Evolutionary conservation across 768 basidiomycete genomes (phyloP).

Genomic region (Pleurotus pulmonarius): DNA sequence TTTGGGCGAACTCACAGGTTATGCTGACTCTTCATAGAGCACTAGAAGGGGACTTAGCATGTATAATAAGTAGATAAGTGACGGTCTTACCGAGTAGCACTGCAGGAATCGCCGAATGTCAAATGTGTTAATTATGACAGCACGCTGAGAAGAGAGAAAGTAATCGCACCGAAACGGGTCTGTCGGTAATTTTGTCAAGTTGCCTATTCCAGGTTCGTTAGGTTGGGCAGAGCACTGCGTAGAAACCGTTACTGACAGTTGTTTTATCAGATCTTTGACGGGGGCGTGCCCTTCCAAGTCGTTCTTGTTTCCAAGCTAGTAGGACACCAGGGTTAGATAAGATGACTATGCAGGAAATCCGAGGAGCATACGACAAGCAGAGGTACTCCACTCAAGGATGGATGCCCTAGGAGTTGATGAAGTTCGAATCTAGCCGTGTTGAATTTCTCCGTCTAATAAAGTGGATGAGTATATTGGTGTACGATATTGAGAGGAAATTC

Average conservation of each 20-base stretch:
- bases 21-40: slow-evolving; percentile 95
- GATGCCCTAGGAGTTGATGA: slow-evolving; percentile 70
- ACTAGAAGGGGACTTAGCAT: slow-evolving; percentile 40
- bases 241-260: slow-evolving; percentile 47
- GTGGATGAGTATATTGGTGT: background rate
- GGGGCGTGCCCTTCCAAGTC: slow-evolving; percentile 73
- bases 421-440: slow-evolving; percentile 82
- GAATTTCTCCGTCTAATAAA: slow-evolving; percentile 68
- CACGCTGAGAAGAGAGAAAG: background rate
- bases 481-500: background rate
- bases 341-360: background rate
- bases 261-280: slow-evolving; percentile 80
- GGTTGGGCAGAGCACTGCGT: background rate
- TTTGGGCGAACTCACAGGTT: slow-evolving; percentile 59
- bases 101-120: slow-evolving; percentile 19
- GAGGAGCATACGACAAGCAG: slow-evolving; percentile 67
- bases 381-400: slow-evolving; percentile 67
- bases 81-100: slow-evolving; percentile 72
- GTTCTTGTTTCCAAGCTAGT: slow-evolving; percentile 89
- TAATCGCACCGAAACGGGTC: slow-evolving; percentile 82
- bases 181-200: slow-evolving; percentile 74
- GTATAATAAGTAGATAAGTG: background rate
- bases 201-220: slow-evolving; percentile 35
- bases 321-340: background rate
- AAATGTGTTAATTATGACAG: background rate